Percentiles rank a stretch among this genome's conserved stretches.
Evolutionary conservation across 352 stramenopile species (phyloP).

Genomic region (Globisporangium spiculum): DNA sequence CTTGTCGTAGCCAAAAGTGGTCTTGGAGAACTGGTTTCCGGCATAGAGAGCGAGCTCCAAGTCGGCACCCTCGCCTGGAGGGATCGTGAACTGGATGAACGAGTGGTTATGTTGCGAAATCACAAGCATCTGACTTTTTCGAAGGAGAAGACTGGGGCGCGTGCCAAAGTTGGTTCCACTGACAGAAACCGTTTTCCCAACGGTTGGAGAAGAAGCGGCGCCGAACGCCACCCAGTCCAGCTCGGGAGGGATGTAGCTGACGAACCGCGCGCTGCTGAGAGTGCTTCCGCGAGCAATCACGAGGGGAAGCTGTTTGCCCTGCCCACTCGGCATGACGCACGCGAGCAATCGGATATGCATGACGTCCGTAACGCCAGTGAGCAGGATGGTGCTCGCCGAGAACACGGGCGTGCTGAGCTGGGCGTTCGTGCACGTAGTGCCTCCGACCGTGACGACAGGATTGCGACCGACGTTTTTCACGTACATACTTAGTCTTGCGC

Average conservation of each 20-base stretch:
- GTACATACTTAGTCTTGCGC: constrained; percentile 45
- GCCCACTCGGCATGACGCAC: constrained; percentile 41
- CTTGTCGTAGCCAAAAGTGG: constrained; percentile 47
- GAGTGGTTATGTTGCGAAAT: constrained; percentile 32
- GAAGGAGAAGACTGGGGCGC: constrained; percentile 27
- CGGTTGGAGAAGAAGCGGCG: constrained; percentile 32
- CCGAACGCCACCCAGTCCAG: constrained; percentile 36
- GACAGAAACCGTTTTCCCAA: constrained; percentile 39
- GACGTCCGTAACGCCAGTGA: constrained; percentile 21
- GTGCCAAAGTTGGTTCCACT: constrained; percentile 46
- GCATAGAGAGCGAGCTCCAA: constrained; percentile 35
- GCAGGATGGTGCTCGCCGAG: constrained; percentile 15
- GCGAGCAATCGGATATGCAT: constrained; percentile 36
- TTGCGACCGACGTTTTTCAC: constrained; percentile 53
- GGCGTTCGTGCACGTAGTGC: constrained; percentile 29
- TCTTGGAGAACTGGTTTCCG: constrained; percentile 40
- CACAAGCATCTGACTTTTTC: constrained; percentile 14
- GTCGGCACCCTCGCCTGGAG: constrained; percentile 38
- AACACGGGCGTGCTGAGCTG: constrained; percentile 14
- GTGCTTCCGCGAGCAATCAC: constrained; percentile 32
- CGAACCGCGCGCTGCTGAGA: constrained; percentile 36
- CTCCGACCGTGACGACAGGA: constrained; percentile 33
- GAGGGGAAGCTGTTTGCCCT: constrained; percentile 41
- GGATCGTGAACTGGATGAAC: constrained; percentile 38
- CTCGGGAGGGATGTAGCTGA: constrained; percentile 50